Conservation (phyloP, 306 rosid species). For the Fragaria vesca region DNA sequence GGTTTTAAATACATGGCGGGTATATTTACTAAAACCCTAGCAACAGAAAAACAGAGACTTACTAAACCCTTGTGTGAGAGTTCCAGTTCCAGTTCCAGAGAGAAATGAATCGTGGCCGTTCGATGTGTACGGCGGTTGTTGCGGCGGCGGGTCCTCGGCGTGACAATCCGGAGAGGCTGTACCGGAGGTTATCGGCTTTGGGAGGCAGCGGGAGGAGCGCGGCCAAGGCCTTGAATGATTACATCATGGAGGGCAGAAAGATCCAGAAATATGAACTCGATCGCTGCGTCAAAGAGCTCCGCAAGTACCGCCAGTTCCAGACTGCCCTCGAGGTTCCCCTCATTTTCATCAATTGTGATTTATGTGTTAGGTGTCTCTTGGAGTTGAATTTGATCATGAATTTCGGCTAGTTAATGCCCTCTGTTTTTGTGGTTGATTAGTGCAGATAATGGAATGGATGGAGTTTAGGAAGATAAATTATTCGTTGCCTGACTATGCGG, state of each 20-base stretch:
- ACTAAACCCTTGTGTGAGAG: neutral
- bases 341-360: neutral
- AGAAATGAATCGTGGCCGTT: conserved; percentile 46
- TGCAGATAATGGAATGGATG: conserved; percentile 94
- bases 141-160: conserved; percentile 1
- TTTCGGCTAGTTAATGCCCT: neutral
- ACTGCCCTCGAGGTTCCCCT: conserved; percentile 64
- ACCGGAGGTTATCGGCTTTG: conserved; percentile 54
- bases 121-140: conserved; percentile 13
- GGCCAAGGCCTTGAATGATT: conserved; percentile 48
- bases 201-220: conserved; percentile 58
- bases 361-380: neutral
- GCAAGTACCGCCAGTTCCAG: conserved; percentile 46
- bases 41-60: neutral
- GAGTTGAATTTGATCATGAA: too few relatives aligned
- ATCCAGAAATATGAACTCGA: conserved; percentile 45
- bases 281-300: conserved; percentile 52
- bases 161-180: conserved; percentile 32
- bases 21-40: neutral
- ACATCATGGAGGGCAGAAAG: conserved; percentile 54
- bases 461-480: conserved; percentile 52
- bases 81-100: neutral
- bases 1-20: neutral
- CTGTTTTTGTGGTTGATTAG: neutral
- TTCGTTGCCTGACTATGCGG: conserved; percentile 46